A percentile compares a stretch with the other conserved stretches of the same genome.
Evolutionary conservation across 140 eudicot species (phyloP).

Genomic region (Flaveria floridana): DNA sequence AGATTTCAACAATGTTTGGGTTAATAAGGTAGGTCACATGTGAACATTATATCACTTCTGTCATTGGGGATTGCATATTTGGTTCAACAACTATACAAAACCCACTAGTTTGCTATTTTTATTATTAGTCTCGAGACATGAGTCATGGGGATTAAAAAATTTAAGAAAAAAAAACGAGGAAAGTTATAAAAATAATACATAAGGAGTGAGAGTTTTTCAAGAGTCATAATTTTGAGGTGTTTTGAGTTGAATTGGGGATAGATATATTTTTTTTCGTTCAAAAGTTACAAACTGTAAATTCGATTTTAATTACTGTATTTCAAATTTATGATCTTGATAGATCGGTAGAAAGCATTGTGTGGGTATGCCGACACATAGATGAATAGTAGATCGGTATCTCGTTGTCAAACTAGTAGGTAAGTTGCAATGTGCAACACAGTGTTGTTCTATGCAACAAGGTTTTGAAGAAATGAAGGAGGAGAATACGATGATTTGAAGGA

Average conservation of each 20-base stretch:
- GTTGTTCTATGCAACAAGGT: background rate
- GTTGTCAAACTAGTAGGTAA: background rate
- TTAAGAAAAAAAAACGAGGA: background rate
- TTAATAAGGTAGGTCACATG: constrained; percentile 32
- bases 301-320: too few species aligned
- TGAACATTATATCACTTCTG: constrained; percentile 15
- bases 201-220: background rate
- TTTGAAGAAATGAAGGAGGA: background rate
- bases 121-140: constrained; percentile 7
- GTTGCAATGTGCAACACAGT: background rate
- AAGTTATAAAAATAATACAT: background rate
- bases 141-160: constrained; percentile 15
- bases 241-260: background rate
- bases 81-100: background rate
- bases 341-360: background rate
- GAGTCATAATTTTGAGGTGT: background rate
- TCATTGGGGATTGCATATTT: background rate
- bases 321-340: too few species aligned
- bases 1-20: constrained; percentile 26
- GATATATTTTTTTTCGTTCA: too few species aligned
- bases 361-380: background rate
- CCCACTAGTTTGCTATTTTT: background rate
- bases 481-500: background rate
- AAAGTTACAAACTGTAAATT: too few species aligned
- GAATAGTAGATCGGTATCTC: background rate